These are phyloP conservation scores for Claviceps purpurea DNA, from an alignment of 2,329 filamentous ascomycete species.

Conservation along the genomic window DNA sequence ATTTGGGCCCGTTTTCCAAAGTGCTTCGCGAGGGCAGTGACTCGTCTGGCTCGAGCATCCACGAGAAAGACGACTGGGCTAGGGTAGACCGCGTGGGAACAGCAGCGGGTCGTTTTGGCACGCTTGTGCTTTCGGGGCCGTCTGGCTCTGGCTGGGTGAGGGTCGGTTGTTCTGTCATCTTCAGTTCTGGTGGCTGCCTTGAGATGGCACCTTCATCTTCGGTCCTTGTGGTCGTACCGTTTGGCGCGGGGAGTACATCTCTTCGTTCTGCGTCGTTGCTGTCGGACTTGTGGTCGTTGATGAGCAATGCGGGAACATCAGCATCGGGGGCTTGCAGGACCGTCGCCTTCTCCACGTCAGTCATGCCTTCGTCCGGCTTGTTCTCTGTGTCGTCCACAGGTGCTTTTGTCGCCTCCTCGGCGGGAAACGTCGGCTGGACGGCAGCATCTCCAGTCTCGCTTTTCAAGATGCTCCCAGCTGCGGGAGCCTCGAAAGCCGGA, in stretches of 20 bases:
- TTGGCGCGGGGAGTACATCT: background rate
- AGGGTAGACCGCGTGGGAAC: slow-evolving; percentile 52
- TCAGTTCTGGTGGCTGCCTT: background rate
- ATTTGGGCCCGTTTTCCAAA: slow-evolving; percentile 14
- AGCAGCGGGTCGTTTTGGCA: slow-evolving; percentile 19
- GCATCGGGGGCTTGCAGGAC: background rate
- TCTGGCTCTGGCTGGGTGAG: background rate
- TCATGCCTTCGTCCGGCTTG: background rate
- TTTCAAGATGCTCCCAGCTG: no score
- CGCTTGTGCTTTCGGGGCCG: background rate
- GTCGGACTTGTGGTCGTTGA: background rate
- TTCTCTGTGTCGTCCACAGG: background rate
- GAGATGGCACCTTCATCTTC: background rate
- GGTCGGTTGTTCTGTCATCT: background rate
- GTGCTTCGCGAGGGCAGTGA: slow-evolving; percentile 14
- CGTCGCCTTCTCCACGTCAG: background rate
- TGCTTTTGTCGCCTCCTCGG: background rate
- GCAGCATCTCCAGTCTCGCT: background rate
- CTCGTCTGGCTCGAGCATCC: slow-evolving; percentile 56
- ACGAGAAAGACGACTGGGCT: slow-evolving; percentile 64
- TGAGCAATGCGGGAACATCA: background rate
- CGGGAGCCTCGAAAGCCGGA: slow-evolving; percentile 13
- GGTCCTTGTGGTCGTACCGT: background rate
- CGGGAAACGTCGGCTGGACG: background rate
- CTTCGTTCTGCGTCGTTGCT: background rate